Evolutionary conservation across 805 yeast genomes (phyloP).

Genomic region (Priceomyces fermenticarens): DNA sequence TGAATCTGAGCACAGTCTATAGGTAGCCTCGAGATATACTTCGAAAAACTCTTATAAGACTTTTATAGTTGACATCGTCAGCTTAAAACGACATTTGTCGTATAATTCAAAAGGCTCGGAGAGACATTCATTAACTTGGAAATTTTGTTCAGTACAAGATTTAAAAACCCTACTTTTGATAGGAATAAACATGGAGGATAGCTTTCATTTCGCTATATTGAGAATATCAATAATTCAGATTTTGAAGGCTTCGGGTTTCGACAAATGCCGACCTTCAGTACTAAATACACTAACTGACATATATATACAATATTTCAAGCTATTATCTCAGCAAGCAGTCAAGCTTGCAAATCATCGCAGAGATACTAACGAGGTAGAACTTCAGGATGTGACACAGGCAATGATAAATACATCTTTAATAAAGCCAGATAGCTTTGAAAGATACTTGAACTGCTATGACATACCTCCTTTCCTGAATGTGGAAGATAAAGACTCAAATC

Average conservation of each 20-base stretch:
- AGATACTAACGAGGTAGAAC: constrained; percentile 37
- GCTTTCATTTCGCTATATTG: constrained; percentile 36
- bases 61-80: no score
- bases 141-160: no score
- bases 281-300: constrained; percentile 78
- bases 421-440: constrained; percentile 44
- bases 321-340: constrained; percentile 50
- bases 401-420: constrained; percentile 61
- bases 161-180: neutral
- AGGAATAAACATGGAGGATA: constrained; percentile 30
- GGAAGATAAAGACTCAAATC: constrained; percentile 11
- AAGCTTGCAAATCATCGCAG: constrained; percentile 46
- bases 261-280: constrained; percentile 65
- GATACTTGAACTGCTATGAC: constrained; percentile 46
- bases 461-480: constrained; percentile 10
- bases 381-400: constrained; percentile 73
- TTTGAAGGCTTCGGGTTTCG: constrained; percentile 81
- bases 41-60: no score
- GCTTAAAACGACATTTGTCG: no score
- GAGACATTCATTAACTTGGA: no score
- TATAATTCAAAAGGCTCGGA: no score
- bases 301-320: constrained; percentile 58
- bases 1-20: no score
- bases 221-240: constrained; percentile 49
- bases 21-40: no score